These are phyloP conservation scores for Boletus rubescentipes DNA, from an alignment of 768 basidiomycete species.

Conservation along the genomic window DNA sequence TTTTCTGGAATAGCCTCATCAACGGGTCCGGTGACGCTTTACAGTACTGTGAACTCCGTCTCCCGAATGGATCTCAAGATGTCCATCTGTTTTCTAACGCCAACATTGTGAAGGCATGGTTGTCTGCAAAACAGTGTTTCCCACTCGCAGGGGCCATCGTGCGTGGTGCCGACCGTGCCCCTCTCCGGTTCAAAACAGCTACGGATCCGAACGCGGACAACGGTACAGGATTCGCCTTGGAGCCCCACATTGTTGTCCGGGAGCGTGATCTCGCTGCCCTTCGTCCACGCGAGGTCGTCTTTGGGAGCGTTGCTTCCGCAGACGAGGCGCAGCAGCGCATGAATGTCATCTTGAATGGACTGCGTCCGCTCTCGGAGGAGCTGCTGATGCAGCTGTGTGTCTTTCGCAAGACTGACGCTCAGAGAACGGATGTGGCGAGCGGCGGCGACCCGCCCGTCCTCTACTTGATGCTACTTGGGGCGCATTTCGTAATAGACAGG, in stretches of 20 bases:
- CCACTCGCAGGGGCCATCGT: slow-evolving; percentile 48
- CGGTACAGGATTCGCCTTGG: background rate
- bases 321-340: slow-evolving; percentile 35
- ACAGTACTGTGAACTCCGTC: slow-evolving; percentile 27
- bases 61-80: slow-evolving; percentile 29
- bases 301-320: slow-evolving; percentile 31
- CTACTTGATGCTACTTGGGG: slow-evolving; percentile 43
- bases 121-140: slow-evolving; percentile 44
- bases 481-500: slow-evolving; percentile 53
- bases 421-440: slow-evolving; percentile 34
- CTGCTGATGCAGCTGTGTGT: slow-evolving; percentile 43
- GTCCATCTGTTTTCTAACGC: slow-evolving; percentile 26
- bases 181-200: background rate
- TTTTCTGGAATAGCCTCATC: slow-evolving; percentile 42
- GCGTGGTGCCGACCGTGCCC: slow-evolving; percentile 10
- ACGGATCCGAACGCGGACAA: background rate
- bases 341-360: slow-evolving; percentile 32
- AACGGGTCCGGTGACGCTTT: slow-evolving; percentile 45
- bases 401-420: slow-evolving; percentile 33
- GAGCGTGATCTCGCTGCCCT: slow-evolving; percentile 34
- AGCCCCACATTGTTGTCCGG: slow-evolving; percentile 40
- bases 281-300: slow-evolving; percentile 39
- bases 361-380: slow-evolving; percentile 41
- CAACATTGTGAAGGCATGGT: slow-evolving; percentile 45
- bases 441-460: no score